Percentiles rank a stretch among this genome's conserved stretches.
Conservation (phyloP, 1,139 yeast species). For the Pichia sp. region DNA sequence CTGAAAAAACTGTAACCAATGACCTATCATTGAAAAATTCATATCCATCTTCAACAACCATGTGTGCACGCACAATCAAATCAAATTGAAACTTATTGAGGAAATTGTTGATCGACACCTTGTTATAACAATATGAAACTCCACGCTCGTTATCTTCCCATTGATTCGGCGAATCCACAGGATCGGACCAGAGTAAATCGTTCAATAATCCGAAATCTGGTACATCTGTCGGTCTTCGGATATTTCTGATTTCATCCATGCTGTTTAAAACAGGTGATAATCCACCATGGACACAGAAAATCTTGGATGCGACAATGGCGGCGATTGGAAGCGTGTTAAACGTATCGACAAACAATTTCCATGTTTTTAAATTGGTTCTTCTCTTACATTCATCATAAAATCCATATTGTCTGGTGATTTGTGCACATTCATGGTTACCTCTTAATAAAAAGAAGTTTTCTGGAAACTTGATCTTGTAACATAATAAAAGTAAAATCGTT, state of each 20-base stretch:
- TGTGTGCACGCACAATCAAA: conserved; percentile 96
- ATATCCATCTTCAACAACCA: conserved; percentile 98
- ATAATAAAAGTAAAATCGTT: conserved; percentile 88
- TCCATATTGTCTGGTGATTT: conserved; percentile 95
- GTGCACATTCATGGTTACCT: conserved; percentile 98
- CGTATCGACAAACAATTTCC: conserved; percentile 98
- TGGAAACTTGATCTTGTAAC: conserved; percentile 96
- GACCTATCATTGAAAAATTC: conserved; percentile 96
- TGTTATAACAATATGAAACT: conserved; percentile 97
- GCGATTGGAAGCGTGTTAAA: conserved; percentile 98
- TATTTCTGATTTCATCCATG: conserved; percentile 97
- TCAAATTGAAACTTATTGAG: conserved; percentile 97
- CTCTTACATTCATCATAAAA: conserved; percentile 98
- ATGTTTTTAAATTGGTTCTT: conserved; percentile 93
- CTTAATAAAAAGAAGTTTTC: conserved; percentile 89
- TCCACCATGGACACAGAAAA: conserved; percentile 99
- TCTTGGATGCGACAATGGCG: conserved; percentile 95
- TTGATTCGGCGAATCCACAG: conserved; percentile 95
- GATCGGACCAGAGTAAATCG: conserved; percentile 97
- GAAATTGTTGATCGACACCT: conserved; percentile 93
- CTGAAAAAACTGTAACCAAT: conserved; percentile 90
- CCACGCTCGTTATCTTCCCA: conserved; percentile 99
- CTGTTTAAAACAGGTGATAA: conserved; percentile 94
- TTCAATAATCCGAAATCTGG: conserved; percentile 96
- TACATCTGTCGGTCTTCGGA: conserved; percentile 98